Percentiles rank a stretch among this genome's conserved stretches.
phyloP scores from a whole-genome alignment of 805 yeast genomes.

The Yamadazyma phyllophila region DNA sequence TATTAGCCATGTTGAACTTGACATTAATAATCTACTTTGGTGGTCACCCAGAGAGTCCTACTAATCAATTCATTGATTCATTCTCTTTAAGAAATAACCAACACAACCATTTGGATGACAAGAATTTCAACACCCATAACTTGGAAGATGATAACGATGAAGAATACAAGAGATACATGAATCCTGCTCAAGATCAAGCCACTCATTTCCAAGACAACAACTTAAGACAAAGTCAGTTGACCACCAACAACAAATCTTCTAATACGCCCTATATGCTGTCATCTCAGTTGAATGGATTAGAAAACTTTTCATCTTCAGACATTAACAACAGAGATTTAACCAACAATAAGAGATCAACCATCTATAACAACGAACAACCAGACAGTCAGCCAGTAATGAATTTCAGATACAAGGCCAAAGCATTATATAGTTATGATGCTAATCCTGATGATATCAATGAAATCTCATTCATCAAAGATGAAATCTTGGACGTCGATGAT shows the following conservation, averaged over 20 bases:
- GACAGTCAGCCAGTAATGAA: slow-evolving; percentile 30
- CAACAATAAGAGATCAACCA: slow-evolving; percentile 21
- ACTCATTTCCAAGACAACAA: slow-evolving; percentile 27
- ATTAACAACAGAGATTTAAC: slow-evolving; percentile 33
- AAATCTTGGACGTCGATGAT: slow-evolving; percentile 86
- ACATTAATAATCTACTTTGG: slow-evolving; percentile 90
- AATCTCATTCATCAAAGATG: slow-evolving; percentile 86
- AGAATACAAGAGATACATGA: slow-evolving; percentile 22
- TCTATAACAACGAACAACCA: slow-evolving; percentile 21
- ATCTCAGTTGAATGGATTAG: slow-evolving; percentile 59
- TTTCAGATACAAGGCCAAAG: slow-evolving; percentile 83
- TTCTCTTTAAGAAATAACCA: slow-evolving; percentile 56
- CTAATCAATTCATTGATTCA: slow-evolving; percentile 81
- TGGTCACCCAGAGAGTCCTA: slow-evolving; percentile 83
- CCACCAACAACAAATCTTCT: slow-evolving; percentile 29
- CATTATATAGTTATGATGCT: slow-evolving; percentile 83
- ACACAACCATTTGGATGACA: slow-evolving; percentile 34
- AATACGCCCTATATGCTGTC: slow-evolving; percentile 46
- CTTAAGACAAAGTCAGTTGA: slow-evolving; percentile 35
- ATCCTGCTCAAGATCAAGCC: slow-evolving; percentile 2
- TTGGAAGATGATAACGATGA: slow-evolving; percentile 23
- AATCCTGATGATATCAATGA: slow-evolving; percentile 92
- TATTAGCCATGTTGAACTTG: slow-evolving; percentile 76
- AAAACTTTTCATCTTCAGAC: slow-evolving; percentile 45
- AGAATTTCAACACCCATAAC: slow-evolving; percentile 14